A percentile compares a stretch with the other conserved stretches of the same genome.
Conservation (phyloP, 1,284 basidiomycete genomes). For the Rhodotorula mucilaginosa region DNA sequence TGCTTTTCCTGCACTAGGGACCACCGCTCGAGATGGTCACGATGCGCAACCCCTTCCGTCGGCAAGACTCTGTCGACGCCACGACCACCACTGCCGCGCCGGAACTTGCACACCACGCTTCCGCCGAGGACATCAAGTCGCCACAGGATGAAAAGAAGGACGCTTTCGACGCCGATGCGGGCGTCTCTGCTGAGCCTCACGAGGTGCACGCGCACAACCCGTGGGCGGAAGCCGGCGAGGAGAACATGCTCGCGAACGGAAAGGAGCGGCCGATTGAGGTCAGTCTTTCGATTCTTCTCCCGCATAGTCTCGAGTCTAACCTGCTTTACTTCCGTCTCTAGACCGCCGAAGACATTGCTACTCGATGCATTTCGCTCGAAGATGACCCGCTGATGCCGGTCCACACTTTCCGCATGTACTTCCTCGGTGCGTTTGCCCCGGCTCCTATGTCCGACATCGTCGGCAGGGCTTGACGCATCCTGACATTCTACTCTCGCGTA, state of each 20-base stretch:
- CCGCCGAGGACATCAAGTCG: conserved; percentile 5
- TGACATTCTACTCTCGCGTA: not conserved
- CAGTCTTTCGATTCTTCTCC: not conserved
- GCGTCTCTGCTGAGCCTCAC: not conserved
- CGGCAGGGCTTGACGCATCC: not conserved
- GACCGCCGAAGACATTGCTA: conserved; percentile 39
- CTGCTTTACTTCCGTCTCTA: not conserved
- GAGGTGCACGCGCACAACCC: conserved; percentile 9
- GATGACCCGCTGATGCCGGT: conserved; percentile 34
- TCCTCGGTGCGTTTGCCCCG: conserved; percentile 17
- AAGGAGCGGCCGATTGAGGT: conserved; percentile 40
- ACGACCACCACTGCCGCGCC: not conserved
- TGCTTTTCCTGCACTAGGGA: not conserved
- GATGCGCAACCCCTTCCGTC: conserved; percentile 31
- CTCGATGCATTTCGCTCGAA: conserved; percentile 39
- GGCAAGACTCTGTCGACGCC: conserved; percentile 29
- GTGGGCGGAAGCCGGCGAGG: conserved; percentile 9
- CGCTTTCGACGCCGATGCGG: not conserved
- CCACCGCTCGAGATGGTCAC: conserved; percentile 14
- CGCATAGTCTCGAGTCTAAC: not conserved
- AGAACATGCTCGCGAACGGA: conserved; percentile 36
- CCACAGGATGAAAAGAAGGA: conserved; percentile 26
- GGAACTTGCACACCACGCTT: conserved; percentile 2
- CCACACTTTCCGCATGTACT: conserved; percentile 37
- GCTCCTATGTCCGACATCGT: not conserved